Conservation (phyloP, 78 protist species). For the Guillardia theta region DNA sequence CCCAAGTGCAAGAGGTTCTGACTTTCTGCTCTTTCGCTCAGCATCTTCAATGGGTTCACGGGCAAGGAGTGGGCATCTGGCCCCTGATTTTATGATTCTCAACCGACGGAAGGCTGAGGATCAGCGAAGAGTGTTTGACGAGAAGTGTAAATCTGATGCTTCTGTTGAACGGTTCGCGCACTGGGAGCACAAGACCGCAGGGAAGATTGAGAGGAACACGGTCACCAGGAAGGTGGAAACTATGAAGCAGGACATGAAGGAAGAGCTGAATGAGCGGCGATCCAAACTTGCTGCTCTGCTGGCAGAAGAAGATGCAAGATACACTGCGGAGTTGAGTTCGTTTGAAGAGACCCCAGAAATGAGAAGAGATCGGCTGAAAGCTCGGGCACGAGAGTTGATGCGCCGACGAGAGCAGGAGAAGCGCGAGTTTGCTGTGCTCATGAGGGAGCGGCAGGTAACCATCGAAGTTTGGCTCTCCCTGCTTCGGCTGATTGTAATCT, state of each 20-base stretch:
- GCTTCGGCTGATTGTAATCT: background rate
- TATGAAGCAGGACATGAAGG: background rate
- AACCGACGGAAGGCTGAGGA: conserved; percentile 7
- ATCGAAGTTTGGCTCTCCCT: background rate
- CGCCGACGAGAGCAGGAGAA: conserved; percentile 37
- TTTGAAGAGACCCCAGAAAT: conserved; percentile 4
- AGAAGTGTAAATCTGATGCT: background rate
- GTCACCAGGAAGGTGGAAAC: background rate
- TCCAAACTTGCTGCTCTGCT: background rate
- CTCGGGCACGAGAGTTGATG: conserved; percentile 20
- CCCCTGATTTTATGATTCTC: conserved; percentile 26
- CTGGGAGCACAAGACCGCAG: background rate
- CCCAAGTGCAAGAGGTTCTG: no score
- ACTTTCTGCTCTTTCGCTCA: no score
- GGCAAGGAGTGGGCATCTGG: background rate
- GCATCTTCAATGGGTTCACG: no score
- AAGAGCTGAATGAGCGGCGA: background rate
- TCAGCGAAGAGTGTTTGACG: background rate
- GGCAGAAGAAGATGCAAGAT: background rate
- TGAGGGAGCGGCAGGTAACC: background rate
- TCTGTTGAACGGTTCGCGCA: background rate
- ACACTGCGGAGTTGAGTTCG: background rate
- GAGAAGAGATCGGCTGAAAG: background rate
- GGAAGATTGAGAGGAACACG: background rate
- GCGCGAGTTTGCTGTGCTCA: background rate